Evolutionary conservation across 371 early-diverging fungal species (phyloP), one percentile per base, ranked within the genome.

Genomic region (Batkoa obscura): DNA sequence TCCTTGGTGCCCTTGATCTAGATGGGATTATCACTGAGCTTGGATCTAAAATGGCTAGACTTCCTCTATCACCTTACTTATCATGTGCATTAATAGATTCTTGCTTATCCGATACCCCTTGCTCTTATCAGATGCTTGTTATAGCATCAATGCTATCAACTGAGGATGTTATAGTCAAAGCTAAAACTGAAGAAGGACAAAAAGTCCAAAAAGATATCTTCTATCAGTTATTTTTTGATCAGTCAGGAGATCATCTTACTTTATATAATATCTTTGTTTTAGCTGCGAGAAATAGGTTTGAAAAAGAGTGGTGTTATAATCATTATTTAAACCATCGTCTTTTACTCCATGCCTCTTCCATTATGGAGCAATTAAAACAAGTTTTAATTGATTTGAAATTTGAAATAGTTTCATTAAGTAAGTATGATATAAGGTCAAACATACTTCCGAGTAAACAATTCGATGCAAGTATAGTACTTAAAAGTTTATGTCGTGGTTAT

Each of bases 1-100:
- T 90, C 10, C 68, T 99, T 13, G 98, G 94, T n/a, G 98, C 93
- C 0, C 78, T 99, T 35, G 90, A 96, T 62, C 79, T 80, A 31
- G 72, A 74, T 3, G 96, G 95, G 37, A 77, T 79, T 39, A 64
- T 99, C 50, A 98, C 97, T 2, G 81, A 84, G 46, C 71, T 94
- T 1, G 99, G 99, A 0, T 76, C 86, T 1, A 69, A 85, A 13
- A 96, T 99, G 96, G 86, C 88, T 32, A 78, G 81, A 62, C 94
- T 95, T 56, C 99, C 99, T 0, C 70, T 94, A 34, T 88, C 90
- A 42, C 99, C 99, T 3, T 86, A 88, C 67, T 64, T 95, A 48
- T 82, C 94, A 46, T 86, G 90, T 57, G 81, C 93, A 6, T 66
- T 98, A 36, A 70, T 99, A 5, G 72, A 6, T 51, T 70, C 51